These are phyloP conservation scores for Hypoxylon sp. DNA, from an alignment of 2,329 filamentous ascomycete species.

Conservation along the genomic window DNA sequence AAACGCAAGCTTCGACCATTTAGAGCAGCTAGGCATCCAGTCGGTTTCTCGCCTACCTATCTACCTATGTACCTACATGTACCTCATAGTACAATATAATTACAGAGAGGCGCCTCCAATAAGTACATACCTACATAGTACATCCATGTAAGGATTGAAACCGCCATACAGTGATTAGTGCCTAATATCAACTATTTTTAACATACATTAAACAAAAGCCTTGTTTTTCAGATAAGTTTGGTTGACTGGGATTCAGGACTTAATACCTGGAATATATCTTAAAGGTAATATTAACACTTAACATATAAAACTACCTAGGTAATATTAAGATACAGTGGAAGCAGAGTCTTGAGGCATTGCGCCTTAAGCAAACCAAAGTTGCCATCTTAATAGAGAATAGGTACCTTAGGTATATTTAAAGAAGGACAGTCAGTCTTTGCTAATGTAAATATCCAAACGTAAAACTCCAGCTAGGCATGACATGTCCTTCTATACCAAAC, in stretches of 20 bases:
- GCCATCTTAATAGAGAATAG: background rate
- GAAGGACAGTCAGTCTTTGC: background rate
- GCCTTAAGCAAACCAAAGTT: background rate
- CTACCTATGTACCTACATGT: too few relatives aligned
- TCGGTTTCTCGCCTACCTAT: too few relatives aligned
- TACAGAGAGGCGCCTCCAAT: too few relatives aligned
- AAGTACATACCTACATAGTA: too few relatives aligned
- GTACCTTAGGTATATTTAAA: background rate
- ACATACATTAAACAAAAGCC: too few relatives aligned
- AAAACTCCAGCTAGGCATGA: background rate
- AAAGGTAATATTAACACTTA: background rate
- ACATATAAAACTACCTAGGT: background rate
- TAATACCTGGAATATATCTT: background rate
- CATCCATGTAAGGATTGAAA: too few relatives aligned
- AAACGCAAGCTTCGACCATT: background rate
- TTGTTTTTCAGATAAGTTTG: too few relatives aligned
- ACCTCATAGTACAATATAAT: too few relatives aligned
- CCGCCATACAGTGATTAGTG: too few relatives aligned
- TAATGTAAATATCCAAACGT: background rate
- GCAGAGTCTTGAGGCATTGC: background rate
- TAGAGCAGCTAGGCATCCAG: background rate
- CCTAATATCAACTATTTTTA: too few relatives aligned
- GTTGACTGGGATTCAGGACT: too few relatives aligned
- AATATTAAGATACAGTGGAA: background rate
- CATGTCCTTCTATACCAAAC: background rate